phyloP scores from a whole-genome alignment of 441 rosid species.

The Aleurites moluccanus region DNA sequence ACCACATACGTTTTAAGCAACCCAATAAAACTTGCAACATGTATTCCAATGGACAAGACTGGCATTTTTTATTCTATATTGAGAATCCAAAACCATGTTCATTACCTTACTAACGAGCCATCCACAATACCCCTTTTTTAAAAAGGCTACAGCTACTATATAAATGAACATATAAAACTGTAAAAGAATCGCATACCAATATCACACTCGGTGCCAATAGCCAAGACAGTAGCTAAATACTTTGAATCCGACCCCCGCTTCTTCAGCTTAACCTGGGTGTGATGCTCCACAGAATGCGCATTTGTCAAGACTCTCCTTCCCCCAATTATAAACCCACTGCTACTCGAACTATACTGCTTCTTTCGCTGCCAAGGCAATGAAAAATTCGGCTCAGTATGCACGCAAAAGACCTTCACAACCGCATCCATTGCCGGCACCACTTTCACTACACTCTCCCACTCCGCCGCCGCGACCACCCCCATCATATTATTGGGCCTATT shows the following conservation, averaged over 20 bases:
- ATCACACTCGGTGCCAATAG: slow-evolving; percentile 91
- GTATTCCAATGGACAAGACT: neutral
- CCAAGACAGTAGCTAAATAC: slow-evolving; percentile 78
- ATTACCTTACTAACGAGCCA: neutral
- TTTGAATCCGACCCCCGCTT: slow-evolving; percentile 86
- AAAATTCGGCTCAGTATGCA: slow-evolving; percentile 87
- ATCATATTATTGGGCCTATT: slow-evolving; percentile 20
- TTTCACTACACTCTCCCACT: slow-evolving; percentile 31
- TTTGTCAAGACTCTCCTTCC: slow-evolving; percentile 81
- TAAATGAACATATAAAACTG: neutral
- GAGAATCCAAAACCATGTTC: neutral
- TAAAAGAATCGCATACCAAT: slow-evolving; percentile 46
- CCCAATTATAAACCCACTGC: slow-evolving; percentile 73
- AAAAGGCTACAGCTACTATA: neutral
- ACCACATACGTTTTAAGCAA: too few relatives aligned
- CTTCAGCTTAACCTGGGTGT: slow-evolving; percentile 85
- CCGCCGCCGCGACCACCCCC: slow-evolving; percentile 25
- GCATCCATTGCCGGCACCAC: slow-evolving; percentile 83
- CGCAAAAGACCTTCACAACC: slow-evolving; percentile 89
- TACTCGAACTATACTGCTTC: slow-evolving; percentile 80
- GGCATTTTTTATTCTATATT: neutral
- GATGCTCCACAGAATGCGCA: slow-evolving; percentile 90
- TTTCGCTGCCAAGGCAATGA: slow-evolving; percentile 92
- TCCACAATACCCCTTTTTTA: neutral
- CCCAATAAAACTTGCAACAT: neutral